Evolutionary conservation across 805 yeast species (phyloP), one percentile per base, ranked within the genome.

Genomic region (Millerozyma miso): DNA sequence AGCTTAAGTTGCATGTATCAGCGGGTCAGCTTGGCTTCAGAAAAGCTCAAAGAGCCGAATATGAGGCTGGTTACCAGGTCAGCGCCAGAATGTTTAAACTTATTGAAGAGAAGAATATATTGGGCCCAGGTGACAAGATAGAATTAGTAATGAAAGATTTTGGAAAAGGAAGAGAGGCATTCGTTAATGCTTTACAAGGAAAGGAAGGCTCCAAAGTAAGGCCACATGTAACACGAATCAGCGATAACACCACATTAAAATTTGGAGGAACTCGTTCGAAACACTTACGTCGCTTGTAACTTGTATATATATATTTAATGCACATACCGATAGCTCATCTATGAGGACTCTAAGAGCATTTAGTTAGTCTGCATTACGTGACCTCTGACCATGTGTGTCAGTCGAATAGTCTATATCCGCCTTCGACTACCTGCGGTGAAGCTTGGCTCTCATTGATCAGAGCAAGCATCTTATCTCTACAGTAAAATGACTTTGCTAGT

Each of bases 181-280:
- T 93, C 52, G 67, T 81, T 43, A 83, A 81, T 41, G 96, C 95
- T 1, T 74, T 91, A 50, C 79, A 79, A 54, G 97, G 97, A 53
- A 86, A 85, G 59, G 98, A 91, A 70, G 97, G 97, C 41, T 65
- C 74, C 34, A 64, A 71, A 26, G 71, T 93, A 33, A 77, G 88
- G 58, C 74, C 76, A n/a, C 71, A 77, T 42, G 76, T 93, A 32
- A 75, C 77, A 29, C 79, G 89, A 55, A 68, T 91, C 26, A 76
- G 85, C 38, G 98, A 91, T 56, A 74, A 76, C 50, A 88, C 99
- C 4, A 78, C 78, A 44, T 74, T 91, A 71, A 85, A 86, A 65
- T 88, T 88, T 57, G 99, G 99, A 73, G 98, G 98, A 73, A 83
- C 79, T 37, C 80, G 93, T 55, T 74, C 96, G 16, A 95, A 91